Conservation (phyloP, 2,329 filamentous ascomycete species). For the Epichloe sp. region DNA sequence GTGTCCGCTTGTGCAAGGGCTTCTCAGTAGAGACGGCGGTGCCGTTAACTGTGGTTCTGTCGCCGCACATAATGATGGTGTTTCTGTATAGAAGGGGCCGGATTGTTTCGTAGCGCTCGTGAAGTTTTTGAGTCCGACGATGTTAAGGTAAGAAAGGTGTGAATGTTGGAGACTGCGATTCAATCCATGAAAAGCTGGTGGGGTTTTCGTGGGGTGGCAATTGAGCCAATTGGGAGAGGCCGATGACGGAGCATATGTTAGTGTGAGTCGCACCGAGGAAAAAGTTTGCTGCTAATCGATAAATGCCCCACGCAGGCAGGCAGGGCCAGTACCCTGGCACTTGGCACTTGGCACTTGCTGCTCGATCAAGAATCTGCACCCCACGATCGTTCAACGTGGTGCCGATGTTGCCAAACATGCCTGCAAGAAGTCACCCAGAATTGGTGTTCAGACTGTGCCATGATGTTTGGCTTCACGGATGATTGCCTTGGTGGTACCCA, state of each 20-base stretch:
- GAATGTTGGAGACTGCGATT: neutral
- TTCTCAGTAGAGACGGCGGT: neutral
- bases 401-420: neutral
- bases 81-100: neutral
- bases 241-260: constrained; percentile 1
- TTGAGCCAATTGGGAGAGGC: neutral
- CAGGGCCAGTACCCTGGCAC: neutral
- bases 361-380: neutral
- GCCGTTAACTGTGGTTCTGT: neutral
- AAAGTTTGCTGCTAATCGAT: neutral
- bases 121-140: neutral
- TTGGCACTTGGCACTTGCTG: too few species aligned
- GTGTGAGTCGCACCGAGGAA: neutral
- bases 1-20: constrained; percentile 2
- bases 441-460: too few species aligned
- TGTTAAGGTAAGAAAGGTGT: neutral
- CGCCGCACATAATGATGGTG: constrained; percentile 2
- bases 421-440: neutral
- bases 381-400: neutral
- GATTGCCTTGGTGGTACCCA: too few species aligned
- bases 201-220: neutral
- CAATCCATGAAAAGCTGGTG: neutral
- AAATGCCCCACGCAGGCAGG: too few species aligned
- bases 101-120: too few species aligned
- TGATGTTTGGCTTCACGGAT: too few species aligned